Evolutionary conservation across 768 basidiomycete genomes (phyloP).

Genomic region (Udeniomyces megalosporus): DNA sequence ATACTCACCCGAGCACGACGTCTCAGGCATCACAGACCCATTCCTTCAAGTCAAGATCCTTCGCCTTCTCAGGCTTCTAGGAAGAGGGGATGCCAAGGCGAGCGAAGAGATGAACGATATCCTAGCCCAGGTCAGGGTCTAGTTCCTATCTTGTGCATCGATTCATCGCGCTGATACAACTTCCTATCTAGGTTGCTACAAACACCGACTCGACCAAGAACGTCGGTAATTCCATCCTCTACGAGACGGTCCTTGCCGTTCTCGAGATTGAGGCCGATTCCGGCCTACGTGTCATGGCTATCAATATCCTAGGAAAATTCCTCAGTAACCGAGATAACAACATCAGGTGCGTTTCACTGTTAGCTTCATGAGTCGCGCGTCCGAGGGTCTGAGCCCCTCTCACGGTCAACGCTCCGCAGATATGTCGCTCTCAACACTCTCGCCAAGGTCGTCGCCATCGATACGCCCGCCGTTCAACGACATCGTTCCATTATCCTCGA

Average conservation of each 20-base stretch:
- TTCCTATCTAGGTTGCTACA: slow-evolving; percentile 62
- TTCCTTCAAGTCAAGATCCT: slow-evolving; percentile 56
- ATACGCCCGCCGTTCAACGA: slow-evolving; percentile 93
- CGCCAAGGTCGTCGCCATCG: slow-evolving; percentile 94
- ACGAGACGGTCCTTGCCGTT: slow-evolving; percentile 91
- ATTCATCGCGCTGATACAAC: too few relatives aligned
- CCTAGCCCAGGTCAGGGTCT: slow-evolving; percentile 56
- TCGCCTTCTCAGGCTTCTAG: slow-evolving; percentile 72
- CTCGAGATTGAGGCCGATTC: slow-evolving; percentile 95
- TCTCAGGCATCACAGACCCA: slow-evolving; percentile 82
- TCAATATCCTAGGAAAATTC: slow-evolving; percentile 97
- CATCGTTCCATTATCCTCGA: slow-evolving; percentile 98
- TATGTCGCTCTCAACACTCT: slow-evolving; percentile 96
- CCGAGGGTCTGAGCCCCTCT: background rate
- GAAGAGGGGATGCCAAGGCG: slow-evolving; percentile 63
- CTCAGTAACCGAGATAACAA: slow-evolving; percentile 96
- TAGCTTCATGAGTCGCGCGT: too few relatives aligned
- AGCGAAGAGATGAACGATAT: slow-evolving; percentile 98
- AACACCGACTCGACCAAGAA: slow-evolving; percentile 97
- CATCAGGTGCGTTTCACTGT: slow-evolving; percentile 60
- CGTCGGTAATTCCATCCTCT: slow-evolving; percentile 92
- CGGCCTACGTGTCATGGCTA: slow-evolving; percentile 93
- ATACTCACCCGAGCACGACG: slow-evolving; percentile 96
- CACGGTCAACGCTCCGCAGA: too few relatives aligned
- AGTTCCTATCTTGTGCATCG: background rate